phyloP scores from a whole-genome alignment of 805 yeast species.

The Pichia californica region DNA sequence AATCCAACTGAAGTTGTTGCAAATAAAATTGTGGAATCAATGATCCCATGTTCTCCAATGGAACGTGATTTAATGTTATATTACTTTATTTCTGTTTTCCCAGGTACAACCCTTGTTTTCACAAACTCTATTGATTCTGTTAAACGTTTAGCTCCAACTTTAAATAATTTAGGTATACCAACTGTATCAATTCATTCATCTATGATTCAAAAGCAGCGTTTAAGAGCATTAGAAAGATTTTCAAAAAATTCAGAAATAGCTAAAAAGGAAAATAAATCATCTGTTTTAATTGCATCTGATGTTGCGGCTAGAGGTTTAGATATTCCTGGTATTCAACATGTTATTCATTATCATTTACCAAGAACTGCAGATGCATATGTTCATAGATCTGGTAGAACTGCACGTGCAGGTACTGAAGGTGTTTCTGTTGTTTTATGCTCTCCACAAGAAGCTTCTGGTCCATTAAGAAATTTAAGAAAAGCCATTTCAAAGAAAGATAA shows the following conservation, averaged over 20 bases:
- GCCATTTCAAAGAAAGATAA: constrained; percentile 35
- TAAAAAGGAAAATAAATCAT: constrained; percentile 38
- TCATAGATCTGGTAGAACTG: constrained; percentile 98
- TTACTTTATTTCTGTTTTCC: constrained; percentile 78
- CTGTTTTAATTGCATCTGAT: constrained; percentile 87
- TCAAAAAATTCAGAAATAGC: constrained; percentile 36
- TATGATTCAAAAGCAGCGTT: constrained; percentile 91
- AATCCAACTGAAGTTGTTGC: constrained; percentile 82
- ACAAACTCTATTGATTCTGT: constrained; percentile 96
- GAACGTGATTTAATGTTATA: constrained; percentile 89
- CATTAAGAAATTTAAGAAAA: constrained; percentile 67
- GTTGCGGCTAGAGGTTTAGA: constrained; percentile 98
- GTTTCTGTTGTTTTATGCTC: constrained; percentile 92
- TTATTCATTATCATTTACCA: constrained; percentile 92
- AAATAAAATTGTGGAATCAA: constrained; percentile 68
- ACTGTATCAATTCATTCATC: constrained; percentile 81
- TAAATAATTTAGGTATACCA: constrained; percentile 62
- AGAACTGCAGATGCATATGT: constrained; percentile 90
- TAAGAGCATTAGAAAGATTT: constrained; percentile 79
- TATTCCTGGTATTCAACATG: constrained; percentile 85
- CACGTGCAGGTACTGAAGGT: constrained; percentile 90
- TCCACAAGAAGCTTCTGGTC: constrained; percentile 89
- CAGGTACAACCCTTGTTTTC: constrained; percentile 85
- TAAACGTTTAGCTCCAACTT: constrained; percentile 70
- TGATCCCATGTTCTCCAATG: constrained; percentile 83